Evolutionary conservation across 768 basidiomycete species (phyloP).

Genomic region (Phlebiopsis flavidoalba): DNA sequence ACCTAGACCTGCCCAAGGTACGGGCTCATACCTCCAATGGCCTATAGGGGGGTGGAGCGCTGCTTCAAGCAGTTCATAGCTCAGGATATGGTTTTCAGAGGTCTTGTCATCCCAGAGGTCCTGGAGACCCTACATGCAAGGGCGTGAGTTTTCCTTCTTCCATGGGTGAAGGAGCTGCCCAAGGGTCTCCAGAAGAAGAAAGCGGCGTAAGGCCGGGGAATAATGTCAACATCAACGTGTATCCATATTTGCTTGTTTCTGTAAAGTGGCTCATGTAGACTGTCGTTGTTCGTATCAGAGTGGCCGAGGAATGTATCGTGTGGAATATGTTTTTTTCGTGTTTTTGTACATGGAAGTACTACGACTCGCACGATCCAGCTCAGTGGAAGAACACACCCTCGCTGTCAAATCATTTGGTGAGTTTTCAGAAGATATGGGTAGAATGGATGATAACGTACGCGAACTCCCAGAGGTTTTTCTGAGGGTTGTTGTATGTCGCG

Average conservation of each 20-base stretch:
- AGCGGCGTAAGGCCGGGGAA: conserved; percentile 33
- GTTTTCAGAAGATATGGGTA: neutral
- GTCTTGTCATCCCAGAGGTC: conserved; percentile 83
- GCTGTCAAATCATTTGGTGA: neutral
- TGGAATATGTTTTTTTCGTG: too few relatives aligned
- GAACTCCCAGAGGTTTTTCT: conserved; percentile 51
- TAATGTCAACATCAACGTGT: neutral
- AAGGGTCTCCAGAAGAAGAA: conserved; percentile 77
- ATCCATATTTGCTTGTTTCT: neutral
- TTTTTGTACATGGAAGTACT: too few relatives aligned
- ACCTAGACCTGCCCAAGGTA: conserved; percentile 93
- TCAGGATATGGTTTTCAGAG: conserved; percentile 76
- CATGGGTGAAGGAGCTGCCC: conserved; percentile 77
- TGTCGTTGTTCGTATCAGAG: neutral
- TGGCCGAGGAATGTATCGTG: neutral
- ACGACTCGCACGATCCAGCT: neutral
- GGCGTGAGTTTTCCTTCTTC: conserved; percentile 93
- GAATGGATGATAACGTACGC: conserved; percentile 31
- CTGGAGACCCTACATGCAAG: conserved; percentile 37
- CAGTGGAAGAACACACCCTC: neutral
- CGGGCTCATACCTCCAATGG: too few relatives aligned
- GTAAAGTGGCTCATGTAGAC: neutral
- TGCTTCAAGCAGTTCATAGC: too few relatives aligned
- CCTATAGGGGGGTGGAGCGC: too few relatives aligned
- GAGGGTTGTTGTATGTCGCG: conserved; percentile 61